phyloP scores from a whole-genome alignment of 176 grass and related monocot species.

The Avena atlantica region DNA sequence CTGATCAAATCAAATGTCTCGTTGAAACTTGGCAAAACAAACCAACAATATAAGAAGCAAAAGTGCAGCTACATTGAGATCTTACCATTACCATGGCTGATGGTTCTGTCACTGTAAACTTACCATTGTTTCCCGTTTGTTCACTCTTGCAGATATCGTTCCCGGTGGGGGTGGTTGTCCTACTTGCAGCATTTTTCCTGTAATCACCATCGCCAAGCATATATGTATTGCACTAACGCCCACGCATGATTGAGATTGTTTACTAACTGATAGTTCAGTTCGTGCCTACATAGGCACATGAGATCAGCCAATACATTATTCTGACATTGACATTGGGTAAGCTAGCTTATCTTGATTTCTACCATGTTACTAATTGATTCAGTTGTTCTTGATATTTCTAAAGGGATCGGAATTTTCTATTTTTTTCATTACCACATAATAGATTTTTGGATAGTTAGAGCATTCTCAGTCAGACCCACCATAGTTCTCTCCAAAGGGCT shows the following conservation, averaged over 20 bases:
- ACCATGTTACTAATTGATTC: not conserved
- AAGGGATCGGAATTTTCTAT: too few species aligned
- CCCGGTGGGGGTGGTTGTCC: conserved; percentile 53
- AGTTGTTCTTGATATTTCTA: not conserved
- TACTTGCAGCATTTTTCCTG: conserved; percentile 54
- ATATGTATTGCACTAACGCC: not conserved
- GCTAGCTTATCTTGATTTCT: conserved; percentile 14
- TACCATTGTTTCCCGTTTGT: conserved; percentile 18
- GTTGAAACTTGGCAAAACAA: conserved; percentile 9
- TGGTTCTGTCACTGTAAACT: conserved; percentile 21
- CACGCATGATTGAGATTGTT: conserved; percentile 15
- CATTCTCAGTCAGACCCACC: too few species aligned
- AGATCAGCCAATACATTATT: not conserved
- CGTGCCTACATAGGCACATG: conserved; percentile 11
- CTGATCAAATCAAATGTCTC: not conserved
- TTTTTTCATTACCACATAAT: too few species aligned
- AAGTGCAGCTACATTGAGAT: not conserved
- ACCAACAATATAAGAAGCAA: not conserved
- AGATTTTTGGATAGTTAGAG: too few species aligned
- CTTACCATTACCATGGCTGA: not conserved
- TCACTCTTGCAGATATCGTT: conserved; percentile 57
- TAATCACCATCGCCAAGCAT: conserved; percentile 39
- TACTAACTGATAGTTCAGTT: conserved; percentile 29
- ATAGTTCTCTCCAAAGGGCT: too few species aligned
- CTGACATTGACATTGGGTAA: conserved; percentile 24